These are phyloP conservation scores for Populus euphratica DNA, from an alignment of 345 rosid genomes.

Conservation along the genomic window DNA sequence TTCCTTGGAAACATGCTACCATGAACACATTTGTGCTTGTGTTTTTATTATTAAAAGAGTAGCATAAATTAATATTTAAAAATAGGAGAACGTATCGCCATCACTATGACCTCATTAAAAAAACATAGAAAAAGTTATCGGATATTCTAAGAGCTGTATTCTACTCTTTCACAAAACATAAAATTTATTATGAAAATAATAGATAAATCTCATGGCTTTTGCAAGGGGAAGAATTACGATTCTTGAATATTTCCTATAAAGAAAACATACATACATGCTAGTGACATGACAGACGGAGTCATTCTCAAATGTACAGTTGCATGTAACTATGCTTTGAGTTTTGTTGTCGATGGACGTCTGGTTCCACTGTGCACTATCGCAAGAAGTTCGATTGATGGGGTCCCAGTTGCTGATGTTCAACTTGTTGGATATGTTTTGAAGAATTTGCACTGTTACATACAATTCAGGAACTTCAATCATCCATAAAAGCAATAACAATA, in stretches of 20 bases:
- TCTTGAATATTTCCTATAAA: not conserved
- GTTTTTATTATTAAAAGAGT: too few relatives aligned
- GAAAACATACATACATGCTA: constrained; percentile 40
- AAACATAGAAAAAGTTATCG: too few relatives aligned
- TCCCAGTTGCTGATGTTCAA: constrained; percentile 29
- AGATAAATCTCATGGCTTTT: not conserved
- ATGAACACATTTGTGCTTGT: too few relatives aligned
- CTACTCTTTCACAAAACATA: too few relatives aligned
- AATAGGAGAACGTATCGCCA: too few relatives aligned
- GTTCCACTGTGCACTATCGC: constrained; percentile 42
- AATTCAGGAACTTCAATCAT: too few relatives aligned
- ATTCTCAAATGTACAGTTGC: constrained; percentile 43
- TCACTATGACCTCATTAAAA: too few relatives aligned
- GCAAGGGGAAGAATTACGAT: not conserved
- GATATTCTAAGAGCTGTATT: too few relatives aligned
- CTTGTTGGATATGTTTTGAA: constrained; percentile 41
- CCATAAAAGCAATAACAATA: too few relatives aligned
- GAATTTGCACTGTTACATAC: constrained; percentile 41
- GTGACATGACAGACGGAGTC: constrained; percentile 57
- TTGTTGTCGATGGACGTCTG: not conserved
- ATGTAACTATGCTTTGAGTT: constrained; percentile 33
- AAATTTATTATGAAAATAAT: too few relatives aligned
- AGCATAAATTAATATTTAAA: too few relatives aligned
- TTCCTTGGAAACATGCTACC: too few relatives aligned
- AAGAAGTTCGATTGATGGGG: constrained; percentile 33